Percentiles rank a stretch among this genome's conserved stretches.
These are phyloP conservation scores for Cinchona pubescens DNA, from an alignment of 257 asterid species.

Conservation along the genomic window DNA sequence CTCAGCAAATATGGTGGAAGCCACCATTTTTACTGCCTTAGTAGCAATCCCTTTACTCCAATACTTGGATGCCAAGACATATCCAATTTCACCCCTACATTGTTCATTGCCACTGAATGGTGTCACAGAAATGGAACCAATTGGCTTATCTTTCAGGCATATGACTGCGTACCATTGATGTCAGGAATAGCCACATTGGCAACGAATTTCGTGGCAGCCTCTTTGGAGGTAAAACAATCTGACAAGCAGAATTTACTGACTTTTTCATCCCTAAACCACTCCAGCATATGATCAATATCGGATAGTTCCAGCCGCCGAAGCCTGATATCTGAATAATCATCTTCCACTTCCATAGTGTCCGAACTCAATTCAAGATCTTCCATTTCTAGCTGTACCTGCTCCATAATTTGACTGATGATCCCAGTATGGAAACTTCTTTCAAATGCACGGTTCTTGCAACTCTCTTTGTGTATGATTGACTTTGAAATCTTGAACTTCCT, in stretches of 20 bases:
- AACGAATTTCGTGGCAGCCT: slow-evolving; percentile 41
- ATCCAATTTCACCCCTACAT: slow-evolving; percentile 76
- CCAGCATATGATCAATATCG: slow-evolving; percentile 58
- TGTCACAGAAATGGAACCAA: slow-evolving; percentile 51
- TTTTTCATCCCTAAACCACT: slow-evolving; percentile 57
- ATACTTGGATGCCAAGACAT: slow-evolving; percentile 52
- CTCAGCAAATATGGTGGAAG: slow-evolving; percentile 48
- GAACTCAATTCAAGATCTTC: neutral
- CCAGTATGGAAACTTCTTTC: no score
- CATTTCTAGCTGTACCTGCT: neutral
- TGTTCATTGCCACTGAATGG: slow-evolving; percentile 35
- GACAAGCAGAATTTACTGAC: slow-evolving; percentile 69
- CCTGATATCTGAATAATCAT: slow-evolving; percentile 33
- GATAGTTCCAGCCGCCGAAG: slow-evolving; percentile 51
- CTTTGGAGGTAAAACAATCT: slow-evolving; percentile 48
- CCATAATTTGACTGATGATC: no score
- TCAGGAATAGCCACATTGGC: slow-evolving; percentile 10
- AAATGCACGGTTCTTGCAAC: no score
- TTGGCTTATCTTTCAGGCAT: slow-evolving; percentile 47
- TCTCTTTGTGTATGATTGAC: no score
- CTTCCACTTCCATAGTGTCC: neutral
- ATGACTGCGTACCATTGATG: slow-evolving; percentile 66
- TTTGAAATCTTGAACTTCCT: no score
- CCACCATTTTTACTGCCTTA: slow-evolving; percentile 66
- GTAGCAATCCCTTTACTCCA: slow-evolving; percentile 87